These are phyloP conservation scores for Ceriops tagal DNA, from an alignment of 345 rosid species.

Conservation along the genomic window DNA sequence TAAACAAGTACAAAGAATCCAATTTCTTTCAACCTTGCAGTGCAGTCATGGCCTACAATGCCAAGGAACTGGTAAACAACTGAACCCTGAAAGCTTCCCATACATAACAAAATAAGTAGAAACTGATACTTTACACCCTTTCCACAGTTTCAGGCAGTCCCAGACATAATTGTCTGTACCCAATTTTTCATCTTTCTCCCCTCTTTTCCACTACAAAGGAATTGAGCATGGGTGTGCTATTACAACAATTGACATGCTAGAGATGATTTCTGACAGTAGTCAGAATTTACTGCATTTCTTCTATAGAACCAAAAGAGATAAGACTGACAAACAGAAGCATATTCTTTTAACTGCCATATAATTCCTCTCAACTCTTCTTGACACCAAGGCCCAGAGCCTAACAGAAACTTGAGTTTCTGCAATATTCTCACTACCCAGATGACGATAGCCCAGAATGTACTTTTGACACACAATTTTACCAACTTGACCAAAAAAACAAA, in stretches of 20 bases:
- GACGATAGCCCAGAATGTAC: too few relatives aligned
- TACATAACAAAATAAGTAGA: background rate
- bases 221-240: background rate
- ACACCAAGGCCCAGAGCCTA: slow-evolving; percentile 31
- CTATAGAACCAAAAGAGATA: slow-evolving; percentile 11
- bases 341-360: slow-evolving; percentile 2
- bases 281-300: slow-evolving; percentile 2
- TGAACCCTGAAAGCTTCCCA: background rate
- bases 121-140: slow-evolving; percentile 7
- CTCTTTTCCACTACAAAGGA: background rate
- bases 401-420: slow-evolving; percentile 22
- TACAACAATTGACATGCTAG: slow-evolving; percentile 3
- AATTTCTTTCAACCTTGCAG: background rate
- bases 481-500: background rate
- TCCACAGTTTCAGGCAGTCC: slow-evolving; percentile 2
- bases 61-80: background rate
- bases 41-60: background rate
- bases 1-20: slow-evolving; percentile 5
- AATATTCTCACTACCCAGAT: slow-evolving; percentile 2
- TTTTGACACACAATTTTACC: background rate
- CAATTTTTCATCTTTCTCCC: background rate
- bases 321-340: slow-evolving; percentile 18
- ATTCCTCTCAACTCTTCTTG: slow-evolving; percentile 5
- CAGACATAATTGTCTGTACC: background rate
- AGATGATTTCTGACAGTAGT: slow-evolving; percentile 29